These are phyloP conservation scores for Cladophialophora carrionii DNA, from an alignment of 2,329 filamentous ascomycete species.

Conservation along the genomic window DNA sequence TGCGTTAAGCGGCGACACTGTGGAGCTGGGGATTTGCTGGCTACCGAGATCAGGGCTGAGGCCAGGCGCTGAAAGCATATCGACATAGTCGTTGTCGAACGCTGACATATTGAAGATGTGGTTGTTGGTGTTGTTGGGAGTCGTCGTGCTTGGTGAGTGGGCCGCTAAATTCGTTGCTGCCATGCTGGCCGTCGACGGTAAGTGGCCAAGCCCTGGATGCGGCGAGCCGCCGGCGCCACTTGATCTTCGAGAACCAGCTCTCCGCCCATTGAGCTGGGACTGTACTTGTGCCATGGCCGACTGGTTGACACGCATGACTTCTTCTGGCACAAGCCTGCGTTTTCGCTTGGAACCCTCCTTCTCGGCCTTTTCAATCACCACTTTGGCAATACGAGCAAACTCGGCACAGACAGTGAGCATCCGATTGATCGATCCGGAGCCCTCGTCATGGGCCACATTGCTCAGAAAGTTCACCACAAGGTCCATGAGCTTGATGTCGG, in stretches of 20 bases:
- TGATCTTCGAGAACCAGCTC: slow-evolving; percentile 27
- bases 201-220: slow-evolving; percentile 5
- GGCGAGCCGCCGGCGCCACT: slow-evolving; percentile 31
- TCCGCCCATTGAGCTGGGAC: slow-evolving; percentile 34
- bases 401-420: slow-evolving; percentile 96
- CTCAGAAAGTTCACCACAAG: slow-evolving; percentile 90
- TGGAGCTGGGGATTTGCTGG: slow-evolving; percentile 40
- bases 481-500: slow-evolving; percentile 88
- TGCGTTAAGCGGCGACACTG: slow-evolving; percentile 43
- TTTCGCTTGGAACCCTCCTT: slow-evolving; percentile 82
- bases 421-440: slow-evolving; percentile 85
- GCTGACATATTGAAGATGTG: slow-evolving; percentile 39
- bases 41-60: slow-evolving; percentile 44
- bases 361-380: slow-evolving; percentile 88
- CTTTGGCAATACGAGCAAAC: slow-evolving; percentile 89
- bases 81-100: slow-evolving; percentile 44
- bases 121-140: slow-evolving; percentile 13
- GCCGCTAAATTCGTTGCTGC: slow-evolving; percentile 8
- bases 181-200: slow-evolving; percentile 13
- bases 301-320: slow-evolving; percentile 35
- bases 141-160: slow-evolving; percentile 20
- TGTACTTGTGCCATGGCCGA: slow-evolving; percentile 39
- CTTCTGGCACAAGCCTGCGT: slow-evolving; percentile 63
- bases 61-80: slow-evolving; percentile 46
- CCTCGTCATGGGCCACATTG: slow-evolving; percentile 84